Percentiles rank a stretch among this genome's conserved stretches.
Conservation (phyloP, 164 flowering plant species). For the Tetrastigma voinierianum region DNA sequence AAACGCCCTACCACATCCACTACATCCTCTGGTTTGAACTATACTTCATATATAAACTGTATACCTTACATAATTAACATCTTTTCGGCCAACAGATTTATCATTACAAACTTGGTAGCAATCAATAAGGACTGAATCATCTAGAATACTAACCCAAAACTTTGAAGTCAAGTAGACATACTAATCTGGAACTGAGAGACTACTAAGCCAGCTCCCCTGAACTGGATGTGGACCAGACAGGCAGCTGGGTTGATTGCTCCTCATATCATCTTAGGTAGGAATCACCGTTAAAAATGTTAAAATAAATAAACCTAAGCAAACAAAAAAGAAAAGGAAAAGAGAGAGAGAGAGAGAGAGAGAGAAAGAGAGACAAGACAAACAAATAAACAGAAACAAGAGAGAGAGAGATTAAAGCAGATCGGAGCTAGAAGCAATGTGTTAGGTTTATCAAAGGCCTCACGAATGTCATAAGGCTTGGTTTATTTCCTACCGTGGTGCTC, state of each 20-base stretch:
- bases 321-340: no score
- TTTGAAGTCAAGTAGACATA: neutral
- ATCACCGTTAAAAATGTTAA: neutral
- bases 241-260: neutral
- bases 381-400: no score
- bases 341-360: no score
- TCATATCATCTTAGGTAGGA: neutral
- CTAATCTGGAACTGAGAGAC: neutral
- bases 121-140: no score
- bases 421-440: no score
- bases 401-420: no score
- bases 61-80: neutral
- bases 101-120: no score
- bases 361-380: no score
- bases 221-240: neutral
- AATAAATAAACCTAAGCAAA: no score
- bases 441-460: constrained; percentile 54
- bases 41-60: neutral
- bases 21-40: no score
- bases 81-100: neutral
- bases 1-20: no score
- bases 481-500: constrained; percentile 81
- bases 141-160: no score
- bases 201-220: neutral
- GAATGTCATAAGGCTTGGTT: constrained; percentile 99